Evolutionary conservation across 176 grass and related monocot genomes (phyloP).

Genomic region (Lolium rigidum): DNA sequence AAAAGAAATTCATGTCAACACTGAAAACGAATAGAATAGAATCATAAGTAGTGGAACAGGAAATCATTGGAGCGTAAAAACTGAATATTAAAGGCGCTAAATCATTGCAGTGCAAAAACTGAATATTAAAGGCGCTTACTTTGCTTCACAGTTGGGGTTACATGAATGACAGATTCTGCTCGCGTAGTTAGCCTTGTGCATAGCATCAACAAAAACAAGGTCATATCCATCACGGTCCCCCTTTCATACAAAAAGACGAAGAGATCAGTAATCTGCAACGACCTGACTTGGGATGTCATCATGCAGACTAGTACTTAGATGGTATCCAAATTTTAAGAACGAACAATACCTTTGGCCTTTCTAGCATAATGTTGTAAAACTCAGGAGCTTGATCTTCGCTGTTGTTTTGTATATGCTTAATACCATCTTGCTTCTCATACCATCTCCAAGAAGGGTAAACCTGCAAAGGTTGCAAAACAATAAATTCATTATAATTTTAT

Average conservation of each 20-base stretch:
- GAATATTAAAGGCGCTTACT: conserved; percentile 61
- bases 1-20: conserved; percentile 43
- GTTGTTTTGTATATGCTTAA: conserved; percentile 92
- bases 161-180: conserved; percentile 99
- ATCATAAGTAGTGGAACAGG: conserved; percentile 32
- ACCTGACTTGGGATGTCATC: conserved; percentile 10
- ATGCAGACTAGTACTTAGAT: conserved; percentile 32
- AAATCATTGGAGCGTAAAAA: conserved; percentile 30
- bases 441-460: conserved; percentile 99
- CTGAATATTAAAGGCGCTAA: conserved; percentile 37
- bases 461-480: conserved; percentile 54
- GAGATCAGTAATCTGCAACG: conserved; percentile 45
- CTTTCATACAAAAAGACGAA: conserved; percentile 56
- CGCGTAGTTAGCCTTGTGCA: conserved; percentile 99
- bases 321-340: conserved; percentile 8
- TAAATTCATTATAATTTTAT: conserved; percentile 24
- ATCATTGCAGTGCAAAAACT: conserved; percentile 21
- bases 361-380: conserved; percentile 98
- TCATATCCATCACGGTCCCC: conserved; percentile 97
- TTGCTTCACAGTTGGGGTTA: conserved; percentile 97
- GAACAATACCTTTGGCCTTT: conserved; percentile 85
- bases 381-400: conserved; percentile 94
- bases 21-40: conserved; percentile 15
- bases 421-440: conserved; percentile 99
- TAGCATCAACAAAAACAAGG: conserved; percentile 98